Evolutionary conservation across 371 early-diverging fungal species (phyloP), one percentile per base, ranked within the genome.

Genomic region (Choanephora cucurbitarum): DNA sequence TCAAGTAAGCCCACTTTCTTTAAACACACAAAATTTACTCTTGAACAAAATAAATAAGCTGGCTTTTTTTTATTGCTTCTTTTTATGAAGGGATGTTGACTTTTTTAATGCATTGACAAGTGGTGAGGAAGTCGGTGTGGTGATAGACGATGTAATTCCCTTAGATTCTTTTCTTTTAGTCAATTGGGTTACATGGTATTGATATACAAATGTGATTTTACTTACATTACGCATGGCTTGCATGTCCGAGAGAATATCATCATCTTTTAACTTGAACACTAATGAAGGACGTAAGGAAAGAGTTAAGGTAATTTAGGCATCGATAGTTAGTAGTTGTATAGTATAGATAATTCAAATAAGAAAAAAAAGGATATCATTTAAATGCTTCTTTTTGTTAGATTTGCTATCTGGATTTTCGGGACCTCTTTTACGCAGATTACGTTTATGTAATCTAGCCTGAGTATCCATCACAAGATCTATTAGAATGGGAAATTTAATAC

Each of bases 301-400:
- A 44, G 72, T 68, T 68, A 72, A 68, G 68, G 68, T n/a, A n/a
- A n/a, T n/a, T n/a, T n/a, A n/a, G n/a, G n/a, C n/a, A n/a, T n/a
- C n/a, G n/a, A n/a, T n/a, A n/a, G n/a, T n/a, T n/a, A n/a, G n/a
- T n/a, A n/a, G n/a, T n/a, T n/a, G n/a, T n/a, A n/a, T n/a, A n/a
- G n/a, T n/a, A n/a, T n/a, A n/a, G n/a, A n/a, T n/a, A n/a, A n/a
- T n/a, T n/a, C n/a, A n/a, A n/a, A n/a, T n/a, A n/a, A n/a, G n/a
- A n/a, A n/a, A n/a, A 49, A 67, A 73, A 73, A 73, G 73, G 73
- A 73, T 73, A 73, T 70, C 73, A 58, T 64, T 68, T 58, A 60
- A 21, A 28, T 74, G 74, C 49, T 74, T 78, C 46, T 68, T 66
- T 42, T 74, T 78, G 58, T 56, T 72, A 6, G 71, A 28, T 54